Base-by-base conservation (phyloP, 257 asterid genomes). In the Solanum megistacrolobum region DNA sequence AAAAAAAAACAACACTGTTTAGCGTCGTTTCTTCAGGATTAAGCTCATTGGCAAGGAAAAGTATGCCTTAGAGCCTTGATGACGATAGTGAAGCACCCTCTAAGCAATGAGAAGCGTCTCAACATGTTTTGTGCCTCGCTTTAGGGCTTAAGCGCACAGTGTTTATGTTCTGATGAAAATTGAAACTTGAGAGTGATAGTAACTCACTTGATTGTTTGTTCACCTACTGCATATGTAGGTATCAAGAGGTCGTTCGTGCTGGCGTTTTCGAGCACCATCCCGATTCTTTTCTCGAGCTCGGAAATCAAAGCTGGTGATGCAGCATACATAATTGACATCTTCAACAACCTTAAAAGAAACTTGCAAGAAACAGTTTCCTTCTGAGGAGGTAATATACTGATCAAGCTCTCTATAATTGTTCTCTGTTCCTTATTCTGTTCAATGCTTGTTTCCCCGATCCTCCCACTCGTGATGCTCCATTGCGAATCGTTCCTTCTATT, bases 231-330 rank as follows among this genome's bases (percentile, higher is more conserved):
- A 89, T 86, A 91, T 83, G 92, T 88, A 29, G 96, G 98, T 85
- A 96, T 95, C 72, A 96, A 91, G 88, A 96, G 98, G 90, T 95
- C 98, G 5, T 87, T 72, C 7, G 91, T 95, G 32, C 85, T 90
- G 38, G 98, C 98, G 55, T 88, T 88, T 87, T 96, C 98, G 75
- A 96, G 84, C 32, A 93, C 93, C 93, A 93, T 83, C 20, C 95
- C 98, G 43, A 89, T 93, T 92, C 98, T 89, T 88, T 96, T 93
- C 90, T 96, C 98, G 23, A 96, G 98, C 92, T 96, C 98, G 0
- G 98, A 91, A 55, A 95, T 88, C 85, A 96, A 89, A 52, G 98
- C 98, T 35, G 95, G 94, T 6, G 98, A 95, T 76, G 93, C 95
- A 0, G 95, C 92, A 88, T 89, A 93, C 69, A 90, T 87, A 14